Evolutionary conservation across 257 asterid genomes (phyloP).

Genomic region (Capsicum baccatum): DNA sequence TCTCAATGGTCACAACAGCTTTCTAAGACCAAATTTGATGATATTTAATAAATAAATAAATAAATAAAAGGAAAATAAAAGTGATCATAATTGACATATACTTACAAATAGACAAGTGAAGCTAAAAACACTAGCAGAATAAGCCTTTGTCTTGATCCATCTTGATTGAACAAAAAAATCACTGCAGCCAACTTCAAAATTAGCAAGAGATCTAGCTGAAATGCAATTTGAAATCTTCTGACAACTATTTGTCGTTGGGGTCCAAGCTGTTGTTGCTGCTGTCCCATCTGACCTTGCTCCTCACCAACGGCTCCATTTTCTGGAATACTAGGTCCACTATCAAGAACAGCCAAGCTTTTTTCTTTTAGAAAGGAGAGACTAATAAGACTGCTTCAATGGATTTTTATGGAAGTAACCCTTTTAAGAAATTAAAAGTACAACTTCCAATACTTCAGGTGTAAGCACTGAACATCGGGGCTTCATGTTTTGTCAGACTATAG

Average conservation of each 20-base stretch:
- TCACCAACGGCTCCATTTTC: constrained; percentile 59
- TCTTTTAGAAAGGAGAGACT: neutral
- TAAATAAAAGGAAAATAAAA: neutral
- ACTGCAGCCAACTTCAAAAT: constrained; percentile 90
- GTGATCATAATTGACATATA: constrained; percentile 29
- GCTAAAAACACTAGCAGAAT: constrained; percentile 82
- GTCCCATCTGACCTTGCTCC: constrained; percentile 73
- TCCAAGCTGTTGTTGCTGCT: constrained; percentile 64
- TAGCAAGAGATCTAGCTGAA: constrained; percentile 83
- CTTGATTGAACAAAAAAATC: constrained; percentile 92
- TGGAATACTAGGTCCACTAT: constrained; percentile 62
- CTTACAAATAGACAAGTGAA: constrained; percentile 83
- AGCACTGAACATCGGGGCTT: neutral
- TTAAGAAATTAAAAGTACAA: neutral
- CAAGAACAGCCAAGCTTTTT: constrained; percentile 30
- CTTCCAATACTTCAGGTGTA: neutral
- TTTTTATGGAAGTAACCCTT: neutral
- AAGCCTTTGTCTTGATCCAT: constrained; percentile 90
- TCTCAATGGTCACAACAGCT: neutral
- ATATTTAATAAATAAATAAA: neutral
- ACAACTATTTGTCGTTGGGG: constrained; percentile 76
- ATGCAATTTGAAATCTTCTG: constrained; percentile 86
- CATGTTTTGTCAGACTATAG: neutral
- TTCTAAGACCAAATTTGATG: neutral
- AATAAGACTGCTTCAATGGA: neutral